Base-by-base conservation (phyloP, 495 filamentous ascomycete species). In the Penicillium arizonense region DNA sequence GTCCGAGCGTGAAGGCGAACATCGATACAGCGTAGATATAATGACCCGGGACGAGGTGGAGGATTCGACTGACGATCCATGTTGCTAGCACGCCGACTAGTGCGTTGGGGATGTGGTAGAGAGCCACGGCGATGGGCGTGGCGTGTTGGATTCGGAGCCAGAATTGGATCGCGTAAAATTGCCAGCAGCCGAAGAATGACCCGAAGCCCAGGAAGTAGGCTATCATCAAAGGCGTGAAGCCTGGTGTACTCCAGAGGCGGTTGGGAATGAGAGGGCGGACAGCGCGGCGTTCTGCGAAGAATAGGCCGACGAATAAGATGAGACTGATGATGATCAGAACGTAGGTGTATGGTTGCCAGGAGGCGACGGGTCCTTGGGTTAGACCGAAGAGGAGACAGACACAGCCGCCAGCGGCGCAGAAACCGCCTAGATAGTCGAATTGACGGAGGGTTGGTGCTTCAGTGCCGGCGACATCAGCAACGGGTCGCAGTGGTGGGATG, bases 161-260 rank as follows among this genome's bases (percentile, higher is more conserved):
- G 55, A 77, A 79, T 24, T 76, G 74, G 11, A 79, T 66, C 11
- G 72, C 74, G 40, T 73, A 79, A 47, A 77, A 77, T 39, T 76
- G 74, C 74, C 74, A 79, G 8, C 65, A 67, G 2, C 74, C 75
- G 41, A 68, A 68, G 62, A 57, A 77, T 4, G 63, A 66, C 5
- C 74, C 76, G 28, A 74, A 79, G 2, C 72, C 74, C 1, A 79
- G 59, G 53, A 76, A 74, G 44, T 77, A 79, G 2, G 75, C 63
- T 0, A 72, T 46, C 52, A 75, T 66, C 10, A 79, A 44, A 1
- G 74, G 69, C 5, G 69, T 62, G 49, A 79, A 77, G 11, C 76
- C 74, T 0, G 66, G 68, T 5, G 68, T 77, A 6, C 33, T 64
- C 65, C 60, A 69, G 3, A 67, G 58, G 4, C 66, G 50, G 28